phyloP scores from a whole-genome alignment of 176 grass and related monocot genomes.

The Oryza australiensis region DNA sequence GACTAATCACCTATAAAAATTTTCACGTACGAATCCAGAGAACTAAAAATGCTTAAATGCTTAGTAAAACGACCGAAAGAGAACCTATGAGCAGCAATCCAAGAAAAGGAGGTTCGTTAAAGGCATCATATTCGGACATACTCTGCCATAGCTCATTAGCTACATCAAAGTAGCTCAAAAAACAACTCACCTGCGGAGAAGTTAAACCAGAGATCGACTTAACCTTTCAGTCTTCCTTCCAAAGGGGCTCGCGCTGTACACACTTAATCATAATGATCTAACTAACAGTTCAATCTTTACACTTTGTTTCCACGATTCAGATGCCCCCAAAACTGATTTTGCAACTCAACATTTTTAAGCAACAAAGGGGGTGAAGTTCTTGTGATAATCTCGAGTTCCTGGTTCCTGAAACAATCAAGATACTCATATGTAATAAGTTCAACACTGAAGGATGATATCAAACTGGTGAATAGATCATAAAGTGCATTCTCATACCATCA shows the following conservation, averaged over 20 bases:
- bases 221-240: background rate
- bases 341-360: background rate
- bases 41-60: too few species aligned
- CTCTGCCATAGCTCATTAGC: too few species aligned
- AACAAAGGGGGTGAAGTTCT: background rate
- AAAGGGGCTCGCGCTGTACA: background rate
- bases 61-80: too few species aligned
- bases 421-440: constrained; percentile 10
- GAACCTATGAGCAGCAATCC: too few species aligned
- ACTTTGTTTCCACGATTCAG: background rate
- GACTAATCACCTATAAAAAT: too few species aligned
- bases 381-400: background rate
- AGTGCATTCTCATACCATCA: constrained; percentile 40
- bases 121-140: too few species aligned
- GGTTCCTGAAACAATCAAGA: constrained; percentile 20
- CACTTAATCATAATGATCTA: background rate
- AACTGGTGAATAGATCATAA: constrained; percentile 25
- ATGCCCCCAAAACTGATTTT: background rate
- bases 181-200: constrained; percentile 17
- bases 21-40: too few species aligned
- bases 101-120: too few species aligned
- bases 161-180: too few species aligned
- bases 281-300: background rate
- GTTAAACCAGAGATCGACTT: background rate
- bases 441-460: background rate